Conservation (phyloP, 805 yeast species). For the Lipomyces oligophaga region DNA sequence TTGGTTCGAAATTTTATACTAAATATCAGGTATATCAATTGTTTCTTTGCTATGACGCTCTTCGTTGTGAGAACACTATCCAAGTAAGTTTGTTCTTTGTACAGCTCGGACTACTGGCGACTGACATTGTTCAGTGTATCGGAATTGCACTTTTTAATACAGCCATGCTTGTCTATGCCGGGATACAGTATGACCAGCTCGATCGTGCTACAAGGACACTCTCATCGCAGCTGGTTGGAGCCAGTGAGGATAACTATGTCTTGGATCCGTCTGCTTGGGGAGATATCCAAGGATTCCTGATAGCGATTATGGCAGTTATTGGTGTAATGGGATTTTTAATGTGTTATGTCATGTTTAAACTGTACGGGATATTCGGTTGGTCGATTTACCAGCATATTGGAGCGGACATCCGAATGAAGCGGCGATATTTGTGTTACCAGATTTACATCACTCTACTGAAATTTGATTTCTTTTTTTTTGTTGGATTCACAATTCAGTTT, state of each 20-base stretch:
- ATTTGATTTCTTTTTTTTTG: slow-evolving; percentile 47
- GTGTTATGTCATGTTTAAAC: slow-evolving; percentile 36
- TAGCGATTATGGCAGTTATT: slow-evolving; percentile 45
- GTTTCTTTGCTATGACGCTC: slow-evolving; percentile 41
- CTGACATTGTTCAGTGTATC: slow-evolving; percentile 17
- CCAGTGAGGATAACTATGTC: slow-evolving; percentile 13
- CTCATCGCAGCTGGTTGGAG: slow-evolving; percentile 14
- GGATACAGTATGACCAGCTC: slow-evolving; percentile 46
- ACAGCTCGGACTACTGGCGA: background rate
- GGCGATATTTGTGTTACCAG: slow-evolving; percentile 41
- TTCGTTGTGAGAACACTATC: slow-evolving; percentile 41
- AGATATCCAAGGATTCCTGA: slow-evolving; percentile 30
- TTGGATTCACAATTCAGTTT: slow-evolving; percentile 51
- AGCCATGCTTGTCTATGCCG: slow-evolving; percentile 47
- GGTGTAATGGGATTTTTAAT: slow-evolving; percentile 40
- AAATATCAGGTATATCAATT: slow-evolving; percentile 40
- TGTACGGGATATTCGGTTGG: slow-evolving; percentile 46
- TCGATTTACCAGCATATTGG: slow-evolving; percentile 48
- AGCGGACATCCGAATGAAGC: slow-evolving; percentile 43
- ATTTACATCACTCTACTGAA: slow-evolving; percentile 42
- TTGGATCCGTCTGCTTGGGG: slow-evolving; percentile 23
- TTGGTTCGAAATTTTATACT: background rate
- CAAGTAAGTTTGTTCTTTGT: slow-evolving; percentile 26
- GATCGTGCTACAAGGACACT: slow-evolving; percentile 32
- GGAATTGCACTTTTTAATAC: slow-evolving; percentile 43